Percentiles rank a stretch among this genome's conserved stretches.
Evolutionary conservation across 208 protist species (phyloP).

Genomic region (Acanthamoeba lenticulata): DNA sequence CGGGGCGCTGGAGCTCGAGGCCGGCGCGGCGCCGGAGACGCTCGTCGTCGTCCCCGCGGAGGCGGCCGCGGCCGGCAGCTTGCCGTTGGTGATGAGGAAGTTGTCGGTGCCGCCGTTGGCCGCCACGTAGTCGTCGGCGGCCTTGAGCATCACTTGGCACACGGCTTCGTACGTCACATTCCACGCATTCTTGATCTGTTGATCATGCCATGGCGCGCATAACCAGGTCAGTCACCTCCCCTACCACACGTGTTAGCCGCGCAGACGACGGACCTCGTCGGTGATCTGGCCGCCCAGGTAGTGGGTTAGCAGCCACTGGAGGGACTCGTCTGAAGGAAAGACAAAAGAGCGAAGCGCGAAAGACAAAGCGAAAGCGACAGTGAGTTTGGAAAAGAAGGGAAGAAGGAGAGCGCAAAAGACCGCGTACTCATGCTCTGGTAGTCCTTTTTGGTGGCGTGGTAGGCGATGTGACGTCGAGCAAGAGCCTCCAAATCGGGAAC

Average conservation of each 20-base stretch:
- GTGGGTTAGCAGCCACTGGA: not conserved
- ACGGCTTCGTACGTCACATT: not conserved
- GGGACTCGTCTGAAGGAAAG: not conserved
- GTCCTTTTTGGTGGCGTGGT: constrained; percentile 1
- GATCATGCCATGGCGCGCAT: not conserved
- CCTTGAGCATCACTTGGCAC: not conserved
- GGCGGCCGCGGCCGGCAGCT: no score
- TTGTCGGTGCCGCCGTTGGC: not conserved
- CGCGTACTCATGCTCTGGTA: not conserved
- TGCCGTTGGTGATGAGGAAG: not conserved
- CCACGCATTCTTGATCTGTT: not conserved
- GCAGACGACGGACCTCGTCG: not conserved
- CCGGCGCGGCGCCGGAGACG: no score
- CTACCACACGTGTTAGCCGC: not conserved
- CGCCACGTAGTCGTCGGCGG: not conserved
- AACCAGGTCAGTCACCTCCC: not conserved
- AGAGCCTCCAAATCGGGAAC: not conserved
- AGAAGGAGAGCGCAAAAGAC: not conserved
- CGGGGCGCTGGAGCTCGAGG: not conserved
- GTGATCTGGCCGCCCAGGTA: constrained; percentile 13
- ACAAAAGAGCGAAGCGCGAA: not conserved
- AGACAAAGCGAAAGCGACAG: no score
- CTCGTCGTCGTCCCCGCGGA: no score
- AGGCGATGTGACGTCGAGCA: not conserved
- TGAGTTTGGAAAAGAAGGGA: not conserved